Evolutionary conservation across 2,329 filamentous ascomycete species (phyloP).

Genomic region (Fusarium sp.): DNA sequence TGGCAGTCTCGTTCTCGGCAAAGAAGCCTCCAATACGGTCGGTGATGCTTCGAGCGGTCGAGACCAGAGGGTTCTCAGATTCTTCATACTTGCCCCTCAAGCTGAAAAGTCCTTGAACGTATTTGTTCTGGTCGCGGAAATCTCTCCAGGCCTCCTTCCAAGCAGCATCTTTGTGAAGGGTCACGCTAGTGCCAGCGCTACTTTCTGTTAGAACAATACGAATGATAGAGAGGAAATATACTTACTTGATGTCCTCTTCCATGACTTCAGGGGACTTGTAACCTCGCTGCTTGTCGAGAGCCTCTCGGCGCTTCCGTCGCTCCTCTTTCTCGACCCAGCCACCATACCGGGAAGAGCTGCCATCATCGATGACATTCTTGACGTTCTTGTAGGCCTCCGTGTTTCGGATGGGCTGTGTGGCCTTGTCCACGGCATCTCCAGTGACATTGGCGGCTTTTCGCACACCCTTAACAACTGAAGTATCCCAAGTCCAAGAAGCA

Average conservation of each 20-base stretch:
- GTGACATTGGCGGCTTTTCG: slow-evolving; percentile 87
- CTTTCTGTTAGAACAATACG: slow-evolving; percentile 46
- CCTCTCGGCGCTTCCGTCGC: slow-evolving; percentile 80
- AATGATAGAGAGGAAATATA: slow-evolving; percentile 33
- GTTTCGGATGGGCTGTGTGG: slow-evolving; percentile 91
- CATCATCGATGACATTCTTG: slow-evolving; percentile 96
- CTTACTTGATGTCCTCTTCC: slow-evolving; percentile 90
- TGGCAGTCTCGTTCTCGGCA: slow-evolving; percentile 96
- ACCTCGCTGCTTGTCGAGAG: slow-evolving; percentile 72
- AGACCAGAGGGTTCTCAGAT: slow-evolving; percentile 95
- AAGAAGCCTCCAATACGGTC: slow-evolving; percentile 96
- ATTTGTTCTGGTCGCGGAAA: slow-evolving; percentile 88
- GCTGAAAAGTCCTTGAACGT: slow-evolving; percentile 88
- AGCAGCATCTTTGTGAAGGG: slow-evolving; percentile 93
- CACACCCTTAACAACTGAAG: slow-evolving; percentile 89
- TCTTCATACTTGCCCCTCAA: slow-evolving; percentile 92
- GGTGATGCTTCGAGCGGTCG: slow-evolving; percentile 91
- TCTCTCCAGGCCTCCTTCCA: slow-evolving; percentile 99
- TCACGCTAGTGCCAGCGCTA: slow-evolving; percentile 93
- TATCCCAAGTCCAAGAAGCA: slow-evolving; percentile 98
- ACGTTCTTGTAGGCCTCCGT: slow-evolving; percentile 96
- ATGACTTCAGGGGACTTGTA: slow-evolving; percentile 65
- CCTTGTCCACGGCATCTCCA: slow-evolving; percentile 89
- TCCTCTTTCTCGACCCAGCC: slow-evolving; percentile 98
- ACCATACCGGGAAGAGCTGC: slow-evolving; percentile 93